Evolutionary conservation across 1,284 basidiomycete species (phyloP), one percentile per base, ranked within the genome.

Genomic region (Heterobasidion annosum): DNA sequence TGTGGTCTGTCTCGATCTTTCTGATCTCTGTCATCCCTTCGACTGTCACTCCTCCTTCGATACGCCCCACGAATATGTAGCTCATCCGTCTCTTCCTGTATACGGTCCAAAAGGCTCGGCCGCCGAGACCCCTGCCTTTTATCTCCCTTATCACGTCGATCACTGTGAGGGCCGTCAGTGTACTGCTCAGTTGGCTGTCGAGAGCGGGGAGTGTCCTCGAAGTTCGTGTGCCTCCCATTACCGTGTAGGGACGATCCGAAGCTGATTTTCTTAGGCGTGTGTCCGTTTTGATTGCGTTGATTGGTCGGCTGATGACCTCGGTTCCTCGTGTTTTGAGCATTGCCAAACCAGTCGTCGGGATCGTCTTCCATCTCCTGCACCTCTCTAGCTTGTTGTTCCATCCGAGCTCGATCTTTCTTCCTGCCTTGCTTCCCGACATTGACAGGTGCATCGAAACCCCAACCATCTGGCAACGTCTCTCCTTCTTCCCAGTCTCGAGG

Each of bases 361-460:
- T 74, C 74, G 9, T 72, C 70, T 50, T 82, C 78, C 16, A 78
- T 76, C 6, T 76, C 71, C 56, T 73, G 70, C 50, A 73, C 65
- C 57, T 78, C 75, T 59, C 72, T 66, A 53, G 74, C 73, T 59
- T 71, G 73, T 59, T 74, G 74, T 59, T 77, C 78, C 67, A 87
- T 65, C 52, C 72, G 76, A 50, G 75, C 79, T 45, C 71, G 78
- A 54, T 82, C 77, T 64, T 85, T 88, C 58, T 73, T 74, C 56
- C 76, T 76, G 1, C 75, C 83, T 57, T 78, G 76, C 62, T 73
- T 79, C 19, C 88, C 88, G 37, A 89, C 85, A 58, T 83, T 75
- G 45, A 73, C 70, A 1, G 83, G 81, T 10, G 75, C 70, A 51
- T 65, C 63, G 52, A 68, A 66, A 49, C 76, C 76, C 70, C 75